Evolutionary conservation across 345 rosid genomes (phyloP).

Genomic region (Gossypium bickii): DNA sequence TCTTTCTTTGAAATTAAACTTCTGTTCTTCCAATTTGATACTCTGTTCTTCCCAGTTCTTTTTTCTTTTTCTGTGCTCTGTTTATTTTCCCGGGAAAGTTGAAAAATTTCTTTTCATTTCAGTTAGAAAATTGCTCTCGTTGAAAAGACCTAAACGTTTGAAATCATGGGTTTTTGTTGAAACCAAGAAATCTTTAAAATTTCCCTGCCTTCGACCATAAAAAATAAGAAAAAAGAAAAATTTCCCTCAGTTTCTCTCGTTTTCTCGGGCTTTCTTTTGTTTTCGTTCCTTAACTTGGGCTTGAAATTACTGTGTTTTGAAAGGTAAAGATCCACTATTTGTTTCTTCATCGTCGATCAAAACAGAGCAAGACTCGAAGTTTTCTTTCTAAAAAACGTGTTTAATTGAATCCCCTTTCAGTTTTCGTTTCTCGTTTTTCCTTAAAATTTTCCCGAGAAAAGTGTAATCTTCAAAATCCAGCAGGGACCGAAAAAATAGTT

Average conservation of each 20-base stretch:
- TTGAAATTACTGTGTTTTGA: too few species aligned
- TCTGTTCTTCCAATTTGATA: neutral
- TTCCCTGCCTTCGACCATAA: too few species aligned
- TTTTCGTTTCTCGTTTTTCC: too few species aligned
- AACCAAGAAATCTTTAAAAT: too few species aligned
- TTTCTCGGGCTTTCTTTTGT: too few species aligned
- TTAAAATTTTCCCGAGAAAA: too few species aligned
- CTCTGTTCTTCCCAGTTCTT: neutral
- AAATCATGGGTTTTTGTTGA: neutral
- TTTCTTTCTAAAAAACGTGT: constrained; percentile 21
- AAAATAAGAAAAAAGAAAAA: too few species aligned
- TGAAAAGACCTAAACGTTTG: neutral
- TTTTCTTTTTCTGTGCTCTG: neutral
- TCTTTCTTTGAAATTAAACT: too few species aligned
- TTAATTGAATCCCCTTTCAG: neutral
- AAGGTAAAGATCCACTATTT: neutral
- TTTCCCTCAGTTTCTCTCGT: too few species aligned
- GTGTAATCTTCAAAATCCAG: neutral
- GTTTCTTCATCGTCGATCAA: constrained; percentile 36
- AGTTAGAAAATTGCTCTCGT: neutral
- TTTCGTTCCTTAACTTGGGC: too few species aligned
- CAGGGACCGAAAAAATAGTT: neutral
- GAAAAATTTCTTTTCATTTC: neutral
- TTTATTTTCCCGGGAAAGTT: neutral
- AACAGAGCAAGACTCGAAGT: constrained; percentile 33